A percentile compares a stretch with the other conserved stretches of the same genome.
These are phyloP conservation scores for Actinidia arguta DNA, from an alignment of 179 eudicot species.

Conservation along the genomic window DNA sequence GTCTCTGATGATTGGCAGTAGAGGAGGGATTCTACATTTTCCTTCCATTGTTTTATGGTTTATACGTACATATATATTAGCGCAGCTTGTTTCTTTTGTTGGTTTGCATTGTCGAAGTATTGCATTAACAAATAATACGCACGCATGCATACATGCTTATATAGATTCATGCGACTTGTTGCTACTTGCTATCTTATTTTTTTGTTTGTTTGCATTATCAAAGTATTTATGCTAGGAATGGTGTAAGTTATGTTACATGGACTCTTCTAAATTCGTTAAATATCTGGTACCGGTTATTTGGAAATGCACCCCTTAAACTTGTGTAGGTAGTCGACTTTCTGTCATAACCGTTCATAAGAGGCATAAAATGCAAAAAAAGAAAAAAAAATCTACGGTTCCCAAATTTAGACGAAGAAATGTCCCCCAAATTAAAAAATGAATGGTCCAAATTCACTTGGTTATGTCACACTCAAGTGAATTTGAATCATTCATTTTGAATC, in stretches of 20 bases:
- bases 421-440: too few relatives aligned
- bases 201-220: neutral
- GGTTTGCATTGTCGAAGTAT: too few relatives aligned
- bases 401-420: too few relatives aligned
- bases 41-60: neutral
- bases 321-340: neutral
- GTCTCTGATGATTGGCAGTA: neutral
- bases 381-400: too few relatives aligned
- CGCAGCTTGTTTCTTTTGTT: neutral
- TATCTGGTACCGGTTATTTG: neutral
- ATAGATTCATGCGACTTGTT: neutral
- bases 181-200: neutral
- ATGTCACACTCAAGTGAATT: too few relatives aligned
- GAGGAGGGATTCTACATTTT: neutral
- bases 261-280: neutral
- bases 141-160: too few relatives aligned
- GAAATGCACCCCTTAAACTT: neutral
- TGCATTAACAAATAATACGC: too few relatives aligned
- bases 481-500: too few relatives aligned
- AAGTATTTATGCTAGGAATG: neutral
- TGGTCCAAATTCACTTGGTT: too few relatives aligned
- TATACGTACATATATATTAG: neutral
- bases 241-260: neutral
- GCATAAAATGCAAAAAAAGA: neutral
- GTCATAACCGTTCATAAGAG: neutral